Base-by-base conservation (phyloP, 2,329 filamentous ascomycete species). In the Sclerotinia nivalis region DNA sequence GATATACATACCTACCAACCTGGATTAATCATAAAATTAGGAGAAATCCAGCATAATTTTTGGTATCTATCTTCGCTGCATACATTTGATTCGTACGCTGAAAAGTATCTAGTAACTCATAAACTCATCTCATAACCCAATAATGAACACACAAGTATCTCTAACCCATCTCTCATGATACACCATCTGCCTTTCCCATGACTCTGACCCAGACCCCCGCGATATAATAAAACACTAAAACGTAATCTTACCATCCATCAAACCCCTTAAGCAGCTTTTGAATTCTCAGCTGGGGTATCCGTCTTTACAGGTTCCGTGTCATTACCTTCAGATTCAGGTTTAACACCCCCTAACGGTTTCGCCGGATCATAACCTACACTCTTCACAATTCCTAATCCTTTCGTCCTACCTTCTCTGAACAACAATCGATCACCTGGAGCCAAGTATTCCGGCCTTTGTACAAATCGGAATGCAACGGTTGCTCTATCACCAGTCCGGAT, bases 401-500 rank as follows among this genome's bases (percentile, higher is more conserved):
- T 98, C 0, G 96, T 99, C 72, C 93, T 87, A 0, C 96, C 96
- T 82, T 99, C 96, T 55, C 96, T 87, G 84, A 99, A 99, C 25
- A 99, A 82, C 45, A 99, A 87, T 31, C 95, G 86, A 80, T 98
- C 96, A 0, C 96, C 96, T 0, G 93, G 90, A 0, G 89, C 91
- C 18, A 99, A 82, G 75, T 97, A 99, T 81, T 99, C 96, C 2
- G 96, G 96, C 31, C 95, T 85, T 80, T 97, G 96, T 4, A 97
- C 91, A 78, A 99, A 99, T 13, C 91, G 89, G 82, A 99, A 99
- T 0, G 95, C 96, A 1, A 99, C 96, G 0, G 90, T 90, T 2
- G 96, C 96, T n/a, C 95, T 86, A 79, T 98, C 96, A 13, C 96
- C 96, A 0, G 95, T 97, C 10, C 96, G 89, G 74, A 99, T 97